These are phyloP conservation scores for Candida ovalis DNA, from an alignment of 805 yeast genomes.

Conservation along the genomic window DNA sequence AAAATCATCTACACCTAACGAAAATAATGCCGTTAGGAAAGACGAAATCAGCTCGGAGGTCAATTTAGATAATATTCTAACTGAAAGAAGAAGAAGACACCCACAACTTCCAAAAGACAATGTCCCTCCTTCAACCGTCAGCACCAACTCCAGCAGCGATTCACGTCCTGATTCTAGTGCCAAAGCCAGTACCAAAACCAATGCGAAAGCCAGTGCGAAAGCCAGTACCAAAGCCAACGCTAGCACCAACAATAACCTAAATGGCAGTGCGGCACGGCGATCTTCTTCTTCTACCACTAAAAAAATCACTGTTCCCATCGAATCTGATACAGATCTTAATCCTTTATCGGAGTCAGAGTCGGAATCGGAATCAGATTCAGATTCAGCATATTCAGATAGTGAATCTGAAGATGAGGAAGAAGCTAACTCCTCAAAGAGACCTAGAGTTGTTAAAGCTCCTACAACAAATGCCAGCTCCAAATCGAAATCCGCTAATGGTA, in stretches of 20 bases:
- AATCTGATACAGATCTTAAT: background rate
- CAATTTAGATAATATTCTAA: constrained; percentile 19
- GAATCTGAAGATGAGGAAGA: constrained; percentile 22
- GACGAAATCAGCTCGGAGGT: constrained; percentile 26
- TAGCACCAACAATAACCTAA: too few relatives aligned
- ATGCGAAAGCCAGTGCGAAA: too few relatives aligned
- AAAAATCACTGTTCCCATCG: background rate
- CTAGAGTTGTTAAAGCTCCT: constrained; percentile 47
- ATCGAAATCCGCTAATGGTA: background rate
- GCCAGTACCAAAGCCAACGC: too few relatives aligned
- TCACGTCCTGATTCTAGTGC: background rate
- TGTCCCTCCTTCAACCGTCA: background rate
- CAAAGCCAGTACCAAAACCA: too few relatives aligned
- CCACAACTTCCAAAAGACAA: background rate
- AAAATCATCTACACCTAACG: constrained; percentile 8
- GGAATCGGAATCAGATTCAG: constrained; percentile 15
- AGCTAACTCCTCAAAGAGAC: constrained; percentile 24
- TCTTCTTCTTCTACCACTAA: background rate
- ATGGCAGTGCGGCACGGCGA: too few relatives aligned
- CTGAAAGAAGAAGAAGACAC: constrained; percentile 12
- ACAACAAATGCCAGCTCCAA: constrained; percentile 6
- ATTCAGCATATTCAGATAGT: constrained; percentile 16
- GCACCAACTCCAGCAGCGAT: background rate
- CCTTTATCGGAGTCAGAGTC: constrained; percentile 6
- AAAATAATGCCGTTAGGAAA: constrained; percentile 24